These are phyloP conservation scores for Tulasnella sp. DNA, from an alignment of 768 basidiomycete species.

Conservation along the genomic window DNA sequence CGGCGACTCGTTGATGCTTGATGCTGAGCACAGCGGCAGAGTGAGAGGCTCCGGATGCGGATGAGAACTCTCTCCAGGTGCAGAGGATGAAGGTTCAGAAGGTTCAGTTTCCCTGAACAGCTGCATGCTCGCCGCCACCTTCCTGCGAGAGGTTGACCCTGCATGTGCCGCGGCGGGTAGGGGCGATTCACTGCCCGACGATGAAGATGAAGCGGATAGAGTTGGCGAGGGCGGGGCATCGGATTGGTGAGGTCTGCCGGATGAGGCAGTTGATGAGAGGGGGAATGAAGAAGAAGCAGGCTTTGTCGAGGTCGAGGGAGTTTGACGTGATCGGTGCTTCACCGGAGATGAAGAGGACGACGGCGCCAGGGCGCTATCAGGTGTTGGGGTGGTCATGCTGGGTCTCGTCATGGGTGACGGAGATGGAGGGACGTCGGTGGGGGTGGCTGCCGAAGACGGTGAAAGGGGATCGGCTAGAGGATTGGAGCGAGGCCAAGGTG, in stretches of 20 bases:
- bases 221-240: slow-evolving; percentile 4
- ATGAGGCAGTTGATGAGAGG: neutral
- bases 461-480: neutral
- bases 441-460: neutral
- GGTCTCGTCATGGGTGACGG: neutral
- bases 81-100: neutral
- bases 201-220: neutral
- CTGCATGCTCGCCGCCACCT: slow-evolving; percentile 74
- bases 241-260: neutral
- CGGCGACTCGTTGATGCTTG: neutral
- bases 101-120: slow-evolving; percentile 65
- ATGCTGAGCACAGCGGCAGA: neutral
- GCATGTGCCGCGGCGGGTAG: slow-evolving; percentile 10
- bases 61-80: neutral
- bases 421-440: neutral
- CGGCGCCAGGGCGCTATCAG: neutral
- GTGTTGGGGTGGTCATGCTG: neutral
- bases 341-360: neutral
- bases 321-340: neutral
- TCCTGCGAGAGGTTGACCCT: slow-evolving; percentile 40
- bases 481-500: neutral
- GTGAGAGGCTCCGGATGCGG: neutral
- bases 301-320: neutral
- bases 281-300: neutral
- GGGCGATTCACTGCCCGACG: neutral